These are phyloP conservation scores for Chrysoporthe austroafricana DNA, from an alignment of 2,329 filamentous ascomycete genomes.

Conservation along the genomic window DNA sequence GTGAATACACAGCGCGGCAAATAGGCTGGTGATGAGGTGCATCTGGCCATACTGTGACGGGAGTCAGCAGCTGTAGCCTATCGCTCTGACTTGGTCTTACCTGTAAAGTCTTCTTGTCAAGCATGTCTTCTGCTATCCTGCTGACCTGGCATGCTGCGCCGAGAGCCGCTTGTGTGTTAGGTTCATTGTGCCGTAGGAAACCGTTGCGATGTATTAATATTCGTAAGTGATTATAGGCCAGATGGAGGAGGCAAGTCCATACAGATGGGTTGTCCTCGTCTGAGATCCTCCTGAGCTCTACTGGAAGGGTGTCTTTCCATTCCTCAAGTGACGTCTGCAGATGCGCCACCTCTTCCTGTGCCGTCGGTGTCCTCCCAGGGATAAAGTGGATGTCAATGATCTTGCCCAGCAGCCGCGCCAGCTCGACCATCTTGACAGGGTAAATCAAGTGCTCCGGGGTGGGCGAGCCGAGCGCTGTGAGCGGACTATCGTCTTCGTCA, in stretches of 20 bases:
- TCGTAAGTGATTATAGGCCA: slow-evolving; percentile 43
- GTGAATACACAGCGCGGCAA: slow-evolving; percentile 44
- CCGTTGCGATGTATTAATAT: slow-evolving; percentile 43
- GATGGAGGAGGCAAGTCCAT: slow-evolving; percentile 42
- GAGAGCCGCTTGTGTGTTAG: slow-evolving; percentile 37
- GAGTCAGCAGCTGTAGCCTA: slow-evolving; percentile 31
- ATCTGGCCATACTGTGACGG: slow-evolving; percentile 43
- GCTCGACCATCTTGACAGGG: slow-evolving; percentile 44
- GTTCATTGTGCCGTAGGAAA: slow-evolving; percentile 37
- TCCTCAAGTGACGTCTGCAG: slow-evolving; percentile 39
- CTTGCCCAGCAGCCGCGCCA: slow-evolving; percentile 38
- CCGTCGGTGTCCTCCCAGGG: slow-evolving; percentile 38
- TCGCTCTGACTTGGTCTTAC: not conserved
- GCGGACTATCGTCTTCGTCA: slow-evolving; percentile 32
- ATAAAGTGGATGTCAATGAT: slow-evolving; percentile 44
- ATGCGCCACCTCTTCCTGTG: slow-evolving; percentile 35
- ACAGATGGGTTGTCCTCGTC: slow-evolving; percentile 42
- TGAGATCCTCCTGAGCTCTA: slow-evolving; percentile 36
- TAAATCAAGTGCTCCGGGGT: slow-evolving; percentile 41
- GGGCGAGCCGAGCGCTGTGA: slow-evolving; percentile 37
- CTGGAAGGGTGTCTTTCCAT: slow-evolving; percentile 41
- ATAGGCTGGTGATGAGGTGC: slow-evolving; percentile 44
- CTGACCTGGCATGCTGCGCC: slow-evolving; percentile 42
- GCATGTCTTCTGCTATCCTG: slow-evolving; percentile 45
- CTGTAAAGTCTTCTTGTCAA: slow-evolving; percentile 29